Evolutionary conservation across 2,329 filamentous ascomycete genomes (phyloP), one percentile per base, ranked within the genome.

Genomic region (Knufia petricola): DNA sequence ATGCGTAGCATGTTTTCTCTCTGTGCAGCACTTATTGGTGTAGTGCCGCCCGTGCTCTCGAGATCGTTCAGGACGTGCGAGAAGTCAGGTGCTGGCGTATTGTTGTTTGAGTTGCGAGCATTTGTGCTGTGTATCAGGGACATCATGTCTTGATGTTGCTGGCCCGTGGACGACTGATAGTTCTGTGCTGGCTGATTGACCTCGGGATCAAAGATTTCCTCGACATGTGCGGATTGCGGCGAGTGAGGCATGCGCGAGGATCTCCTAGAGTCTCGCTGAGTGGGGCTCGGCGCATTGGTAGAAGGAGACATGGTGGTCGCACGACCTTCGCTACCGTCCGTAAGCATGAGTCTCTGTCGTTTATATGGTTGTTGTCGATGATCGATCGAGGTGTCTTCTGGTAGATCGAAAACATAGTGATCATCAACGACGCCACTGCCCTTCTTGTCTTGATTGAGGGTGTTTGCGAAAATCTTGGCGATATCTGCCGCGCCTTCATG

Each of bases 401-500:
- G 54, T 39, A 66, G 55, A 52, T 65, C 56, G 51, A 69, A 52
- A 59, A 66, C 42, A 51, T 70, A 74, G 59, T 82, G 77, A n/a
- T 71, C 74, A 60, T 83, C 79, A 21, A 82, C 77, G 9, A 82
- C 74, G 57, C 77, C 79, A 55, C 77, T 76, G 12, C 67, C 66
- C 51, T 71, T 68, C 45, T 67, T 66, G 37, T 75, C 73, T 40
- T 76, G 72, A 12, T 84, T 79, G 50, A 92, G 82, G 50, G 85
- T 78, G 15, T 49, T 56, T 3, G 82, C 80, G 61, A 96, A 85
- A 61, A 95, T 83, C 57, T 94, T 89, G 49, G 85, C 81, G 36
- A 96, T 77, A 52, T 86, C 90, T 61, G 86, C 80, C 1, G 79
- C 74, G 15, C 78, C 77, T 26, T 81, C 82, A 58, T 90, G 84